Conservation (phyloP, 2,329 filamentous ascomycete genomes). For the Remersonia thermophila region DNA sequence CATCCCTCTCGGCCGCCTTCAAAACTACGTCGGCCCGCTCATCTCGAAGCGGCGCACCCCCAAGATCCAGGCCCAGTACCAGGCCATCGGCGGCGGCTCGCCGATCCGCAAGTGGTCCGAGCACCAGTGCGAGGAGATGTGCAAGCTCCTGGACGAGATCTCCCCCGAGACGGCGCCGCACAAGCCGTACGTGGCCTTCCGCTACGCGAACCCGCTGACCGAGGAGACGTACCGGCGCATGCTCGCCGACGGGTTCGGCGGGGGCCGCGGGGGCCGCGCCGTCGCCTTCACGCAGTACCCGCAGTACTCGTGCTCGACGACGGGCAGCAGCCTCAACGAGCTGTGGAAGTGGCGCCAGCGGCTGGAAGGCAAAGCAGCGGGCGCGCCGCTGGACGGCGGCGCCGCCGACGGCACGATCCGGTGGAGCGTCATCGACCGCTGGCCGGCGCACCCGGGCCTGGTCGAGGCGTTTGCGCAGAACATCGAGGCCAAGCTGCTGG, state of each 20-base stretch:
- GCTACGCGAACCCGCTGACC: conserved; percentile 85
- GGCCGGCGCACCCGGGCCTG: conserved; percentile 83
- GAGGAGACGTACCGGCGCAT: conserved; percentile 83
- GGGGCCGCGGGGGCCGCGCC: conserved; percentile 78
- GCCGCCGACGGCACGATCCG: conserved; percentile 60
- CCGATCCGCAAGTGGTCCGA: conserved; percentile 98
- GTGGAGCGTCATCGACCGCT: conserved; percentile 97
- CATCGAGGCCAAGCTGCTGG: conserved; percentile 71
- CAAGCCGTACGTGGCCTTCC: conserved; percentile 94
- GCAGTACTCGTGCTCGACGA: conserved; percentile 96
- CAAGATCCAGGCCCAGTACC: conserved; percentile 94
- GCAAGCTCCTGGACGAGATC: conserved; percentile 84
- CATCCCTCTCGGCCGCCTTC: conserved; percentile 86
- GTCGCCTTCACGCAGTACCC: conserved; percentile 98
- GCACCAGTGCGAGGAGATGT: conserved; percentile 88
- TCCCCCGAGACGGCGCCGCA: conserved; percentile 91
- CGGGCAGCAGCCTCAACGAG: conserved; percentile 90
- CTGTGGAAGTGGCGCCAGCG: conserved; percentile 93
- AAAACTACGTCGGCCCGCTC: conserved; percentile 79
- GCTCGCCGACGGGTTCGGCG: conserved; percentile 79
- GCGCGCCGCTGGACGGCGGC: conserved; percentile 32
- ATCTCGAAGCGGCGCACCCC: conserved; percentile 80
- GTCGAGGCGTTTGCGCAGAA: conserved; percentile 88
- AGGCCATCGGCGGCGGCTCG: conserved; percentile 90
- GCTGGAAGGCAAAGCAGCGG: conserved; percentile 60